phyloP scores from a whole-genome alignment of 768 basidiomycete genomes.

The Lactarius hatsudake region DNA sequence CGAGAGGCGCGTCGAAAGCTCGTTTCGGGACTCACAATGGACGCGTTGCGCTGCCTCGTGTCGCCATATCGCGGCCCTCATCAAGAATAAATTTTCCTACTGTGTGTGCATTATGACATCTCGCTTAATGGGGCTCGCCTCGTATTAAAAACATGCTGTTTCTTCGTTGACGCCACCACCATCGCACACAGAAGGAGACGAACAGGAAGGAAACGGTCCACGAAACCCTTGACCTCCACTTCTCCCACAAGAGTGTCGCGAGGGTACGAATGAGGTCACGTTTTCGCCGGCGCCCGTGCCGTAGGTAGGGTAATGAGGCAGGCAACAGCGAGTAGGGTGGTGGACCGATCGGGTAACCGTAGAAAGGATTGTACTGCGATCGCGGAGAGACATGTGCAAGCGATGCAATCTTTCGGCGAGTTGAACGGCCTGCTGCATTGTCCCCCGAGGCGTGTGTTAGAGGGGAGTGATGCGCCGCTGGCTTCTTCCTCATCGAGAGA shows the following conservation, averaged over 20 bases:
- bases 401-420: conserved; percentile 23
- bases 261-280: conserved; percentile 67
- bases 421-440: neutral
- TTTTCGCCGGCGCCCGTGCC: conserved; percentile 63
- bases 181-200: conserved; percentile 30
- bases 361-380: conserved; percentile 69
- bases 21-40: conserved; percentile 7
- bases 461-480: neutral
- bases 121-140: conserved; percentile 13
- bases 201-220: conserved; percentile 35
- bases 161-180: conserved; percentile 25
- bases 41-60: conserved; percentile 11
- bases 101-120: conserved; percentile 19
- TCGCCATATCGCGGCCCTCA: conserved; percentile 16
- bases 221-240: conserved; percentile 42
- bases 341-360: conserved; percentile 56
- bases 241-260: conserved; percentile 59
- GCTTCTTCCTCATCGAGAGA: conserved; percentile 9
- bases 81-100: conserved; percentile 10
- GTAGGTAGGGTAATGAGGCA: conserved; percentile 44
- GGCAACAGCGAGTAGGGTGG: conserved; percentile 34
- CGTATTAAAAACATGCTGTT: conserved; percentile 23
- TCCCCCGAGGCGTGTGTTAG: neutral
- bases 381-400: conserved; percentile 43
- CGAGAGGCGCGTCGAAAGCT: conserved; percentile 4